These are phyloP conservation scores for Colletotrichum australisinense DNA, from an alignment of 2,329 filamentous ascomycete species.

Conservation along the genomic window DNA sequence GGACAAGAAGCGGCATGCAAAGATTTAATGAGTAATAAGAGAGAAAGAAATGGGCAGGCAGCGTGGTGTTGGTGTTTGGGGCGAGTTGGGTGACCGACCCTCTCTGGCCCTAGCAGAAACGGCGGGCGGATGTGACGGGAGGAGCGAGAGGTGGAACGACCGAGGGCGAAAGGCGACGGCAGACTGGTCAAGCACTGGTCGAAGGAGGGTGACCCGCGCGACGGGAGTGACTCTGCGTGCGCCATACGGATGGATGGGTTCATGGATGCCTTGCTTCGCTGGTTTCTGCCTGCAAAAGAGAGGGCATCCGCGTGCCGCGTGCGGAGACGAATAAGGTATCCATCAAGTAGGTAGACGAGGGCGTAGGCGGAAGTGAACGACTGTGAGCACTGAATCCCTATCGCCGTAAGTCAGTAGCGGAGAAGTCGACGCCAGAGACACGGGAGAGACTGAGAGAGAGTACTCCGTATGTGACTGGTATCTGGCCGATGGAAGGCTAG, in stretches of 20 bases:
- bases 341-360: background rate
- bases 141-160: background rate
- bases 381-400: background rate
- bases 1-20: constrained; percentile 33
- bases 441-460: background rate
- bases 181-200: constrained; percentile 1
- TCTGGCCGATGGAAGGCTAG: background rate
- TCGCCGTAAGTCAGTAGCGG: background rate
- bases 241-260: background rate
- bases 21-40: constrained; percentile 36
- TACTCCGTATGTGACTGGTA: background rate
- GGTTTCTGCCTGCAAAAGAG: background rate
- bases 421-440: background rate
- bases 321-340: too few relatives aligned
- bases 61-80: constrained; percentile 21
- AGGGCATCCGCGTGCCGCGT: background rate
- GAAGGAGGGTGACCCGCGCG: constrained; percentile 7
- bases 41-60: constrained; percentile 33
- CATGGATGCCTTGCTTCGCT: background rate
- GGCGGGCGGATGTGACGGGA: constrained; percentile 27
- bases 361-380: background rate
- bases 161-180: background rate
- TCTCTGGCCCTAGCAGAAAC: constrained; percentile 23
- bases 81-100: constrained; percentile 14
- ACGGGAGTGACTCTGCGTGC: background rate